Evolutionary conservation across 257 asterid genomes (phyloP).

Genomic region (Anisodus acutangulus): DNA sequence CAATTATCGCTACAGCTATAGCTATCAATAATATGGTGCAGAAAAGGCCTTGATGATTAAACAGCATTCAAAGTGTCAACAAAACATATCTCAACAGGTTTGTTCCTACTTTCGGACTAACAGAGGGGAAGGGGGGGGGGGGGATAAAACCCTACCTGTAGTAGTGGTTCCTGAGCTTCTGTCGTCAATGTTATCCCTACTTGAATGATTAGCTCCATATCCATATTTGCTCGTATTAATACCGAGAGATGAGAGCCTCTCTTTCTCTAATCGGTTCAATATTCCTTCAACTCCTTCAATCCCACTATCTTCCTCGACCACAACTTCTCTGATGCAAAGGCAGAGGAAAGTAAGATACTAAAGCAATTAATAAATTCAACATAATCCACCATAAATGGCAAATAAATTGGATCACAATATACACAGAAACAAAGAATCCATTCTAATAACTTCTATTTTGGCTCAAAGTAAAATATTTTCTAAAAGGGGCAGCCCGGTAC

Average conservation of each 20-base stretch:
- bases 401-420: background rate
- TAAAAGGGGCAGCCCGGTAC: background rate
- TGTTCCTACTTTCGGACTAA: background rate
- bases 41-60: background rate
- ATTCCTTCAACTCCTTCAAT: slow-evolving; percentile 82
- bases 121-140: background rate
- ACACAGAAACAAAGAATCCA: background rate
- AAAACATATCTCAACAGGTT: background rate
- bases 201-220: slow-evolving; percentile 43
- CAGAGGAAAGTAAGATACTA: background rate
- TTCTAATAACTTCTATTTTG: background rate
- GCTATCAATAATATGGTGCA: background rate
- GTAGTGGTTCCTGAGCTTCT: slow-evolving; percentile 37
- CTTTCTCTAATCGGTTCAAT: slow-evolving; percentile 76
- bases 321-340: slow-evolving; percentile 54
- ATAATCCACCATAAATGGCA: background rate
- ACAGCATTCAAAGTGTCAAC: background rate
- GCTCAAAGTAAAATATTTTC: background rate
- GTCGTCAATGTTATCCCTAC: slow-evolving; percentile 39
- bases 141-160: background rate
- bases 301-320: slow-evolving; percentile 57
- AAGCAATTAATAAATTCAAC: background rate
- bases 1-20: background rate
- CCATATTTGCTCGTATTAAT: slow-evolving; percentile 46
- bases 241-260: slow-evolving; percentile 64